Percentiles rank a stretch among this genome's conserved stretches.
phyloP scores from a whole-genome alignment of 371 early-diverging fungal genomes.

The Sporodiniella umbellata region DNA sequence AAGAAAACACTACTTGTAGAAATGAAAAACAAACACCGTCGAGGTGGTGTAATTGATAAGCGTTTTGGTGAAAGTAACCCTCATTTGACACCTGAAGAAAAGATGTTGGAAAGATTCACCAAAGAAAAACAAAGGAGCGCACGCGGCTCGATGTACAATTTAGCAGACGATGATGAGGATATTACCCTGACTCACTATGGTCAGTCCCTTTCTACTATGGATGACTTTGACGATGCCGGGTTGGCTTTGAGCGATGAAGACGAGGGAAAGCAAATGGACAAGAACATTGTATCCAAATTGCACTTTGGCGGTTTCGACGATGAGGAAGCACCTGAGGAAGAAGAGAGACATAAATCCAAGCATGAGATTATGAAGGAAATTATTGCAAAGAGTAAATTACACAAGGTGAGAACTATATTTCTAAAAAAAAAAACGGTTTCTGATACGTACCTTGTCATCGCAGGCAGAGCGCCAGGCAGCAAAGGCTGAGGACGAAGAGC shows the following conservation, averaged over 20 bases:
- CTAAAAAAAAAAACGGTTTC: neutral
- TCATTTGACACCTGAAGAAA: slow-evolving; percentile 88
- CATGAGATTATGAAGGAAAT: slow-evolving; percentile 95
- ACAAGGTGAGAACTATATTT: slow-evolving; percentile 53
- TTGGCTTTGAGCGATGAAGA: slow-evolving; percentile 65
- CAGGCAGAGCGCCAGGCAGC: slow-evolving; percentile 79
- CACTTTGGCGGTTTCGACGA: slow-evolving; percentile 93
- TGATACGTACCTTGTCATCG: neutral
- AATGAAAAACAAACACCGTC: slow-evolving; percentile 63
- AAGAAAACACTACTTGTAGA: slow-evolving; percentile 82
- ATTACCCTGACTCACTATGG: slow-evolving; percentile 86
- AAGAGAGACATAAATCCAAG: slow-evolving; percentile 71
- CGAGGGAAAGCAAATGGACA: slow-evolving; percentile 54
- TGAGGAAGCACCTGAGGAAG: slow-evolving; percentile 27
- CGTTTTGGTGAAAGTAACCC: slow-evolving; percentile 95
- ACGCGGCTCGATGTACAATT: slow-evolving; percentile 64
- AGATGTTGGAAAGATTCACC: slow-evolving; percentile 93
- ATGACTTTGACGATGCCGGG: slow-evolving; percentile 75
- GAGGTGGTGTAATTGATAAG: slow-evolving; percentile 83
- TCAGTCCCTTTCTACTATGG: slow-evolving; percentile 78
- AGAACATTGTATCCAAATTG: slow-evolving; percentile 60
- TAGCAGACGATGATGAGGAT: slow-evolving; percentile 72
- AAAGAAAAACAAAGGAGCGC: slow-evolving; percentile 65
- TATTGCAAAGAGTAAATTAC: slow-evolving; percentile 93
- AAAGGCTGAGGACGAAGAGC: slow-evolving; percentile 77